phyloP scores from a whole-genome alignment of 2,329 filamentous ascomycete genomes.

The Colletotrichum limetticola region DNA sequence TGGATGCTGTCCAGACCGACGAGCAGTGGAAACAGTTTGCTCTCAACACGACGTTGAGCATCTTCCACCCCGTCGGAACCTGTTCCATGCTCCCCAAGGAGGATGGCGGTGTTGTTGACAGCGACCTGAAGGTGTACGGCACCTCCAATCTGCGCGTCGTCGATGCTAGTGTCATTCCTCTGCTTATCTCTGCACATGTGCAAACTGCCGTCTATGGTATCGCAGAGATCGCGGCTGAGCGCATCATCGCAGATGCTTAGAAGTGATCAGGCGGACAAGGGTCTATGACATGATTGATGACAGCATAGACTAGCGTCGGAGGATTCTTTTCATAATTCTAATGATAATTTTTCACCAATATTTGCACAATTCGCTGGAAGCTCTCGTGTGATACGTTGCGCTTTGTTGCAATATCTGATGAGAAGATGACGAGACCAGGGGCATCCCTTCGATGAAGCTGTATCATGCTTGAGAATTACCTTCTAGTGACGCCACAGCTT shows the following conservation, averaged over 20 bases:
- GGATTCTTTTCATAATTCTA: not conserved
- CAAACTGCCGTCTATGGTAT: slow-evolving; percentile 65
- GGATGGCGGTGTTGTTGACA: slow-evolving; percentile 58
- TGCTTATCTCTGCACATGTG: slow-evolving; percentile 58
- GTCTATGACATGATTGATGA: not conserved
- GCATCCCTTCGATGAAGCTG: too few species aligned
- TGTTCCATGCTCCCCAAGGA: slow-evolving; percentile 57
- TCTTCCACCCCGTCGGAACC: slow-evolving; percentile 57
- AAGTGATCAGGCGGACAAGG: not conserved
- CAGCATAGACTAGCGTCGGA: not conserved
- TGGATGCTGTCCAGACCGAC: slow-evolving; percentile 36
- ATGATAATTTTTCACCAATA: not conserved
- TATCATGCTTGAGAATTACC: too few species aligned
- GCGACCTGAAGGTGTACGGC: slow-evolving; percentile 57
- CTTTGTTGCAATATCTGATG: too few species aligned
- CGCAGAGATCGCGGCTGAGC: slow-evolving; percentile 55
- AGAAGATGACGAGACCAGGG: too few species aligned
- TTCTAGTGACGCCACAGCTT: too few species aligned
- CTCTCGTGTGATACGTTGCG: not conserved
- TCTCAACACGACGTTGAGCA: slow-evolving; percentile 35
- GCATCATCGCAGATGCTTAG: slow-evolving; percentile 37
- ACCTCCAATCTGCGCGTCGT: slow-evolving; percentile 58
- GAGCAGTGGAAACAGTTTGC: slow-evolving; percentile 37
- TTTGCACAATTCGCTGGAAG: not conserved
- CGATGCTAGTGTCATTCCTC: slow-evolving; percentile 61